These are phyloP conservation scores for Lupinus albus DNA, from an alignment of 306 rosid genomes.

Conservation along the genomic window DNA sequence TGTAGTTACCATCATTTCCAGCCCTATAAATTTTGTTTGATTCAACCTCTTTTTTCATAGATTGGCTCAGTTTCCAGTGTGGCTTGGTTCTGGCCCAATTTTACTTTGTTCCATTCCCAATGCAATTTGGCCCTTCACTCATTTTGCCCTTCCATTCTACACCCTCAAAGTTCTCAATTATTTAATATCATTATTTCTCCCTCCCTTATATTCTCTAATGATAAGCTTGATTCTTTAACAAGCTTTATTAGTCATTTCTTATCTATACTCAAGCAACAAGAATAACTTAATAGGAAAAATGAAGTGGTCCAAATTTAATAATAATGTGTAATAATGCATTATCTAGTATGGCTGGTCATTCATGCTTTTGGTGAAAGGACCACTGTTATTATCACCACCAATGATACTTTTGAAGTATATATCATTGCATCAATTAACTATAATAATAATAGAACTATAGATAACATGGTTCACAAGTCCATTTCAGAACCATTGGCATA, in stretches of 20 bases:
- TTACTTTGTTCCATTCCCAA: too few species aligned
- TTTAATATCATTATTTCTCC: too few species aligned
- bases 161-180: too few species aligned
- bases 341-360: slow-evolving; percentile 40
- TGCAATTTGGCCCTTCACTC: too few species aligned
- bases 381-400: slow-evolving; percentile 35
- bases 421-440: slow-evolving; percentile 27
- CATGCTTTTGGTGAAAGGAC: slow-evolving; percentile 44
- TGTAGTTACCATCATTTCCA: too few species aligned
- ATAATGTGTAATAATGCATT: slow-evolving; percentile 38
- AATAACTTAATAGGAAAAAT: slow-evolving; percentile 33
- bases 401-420: neutral
- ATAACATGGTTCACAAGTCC: slow-evolving; percentile 53
- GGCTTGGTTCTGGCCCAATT: too few species aligned
- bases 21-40: too few species aligned
- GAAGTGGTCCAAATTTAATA: slow-evolving; percentile 37
- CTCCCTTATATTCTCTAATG: neutral
- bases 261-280: slow-evolving; percentile 46
- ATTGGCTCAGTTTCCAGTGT: too few species aligned
- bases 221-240: neutral
- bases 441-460: neutral
- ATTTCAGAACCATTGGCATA: slow-evolving; percentile 38
- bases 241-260: slow-evolving; percentile 38
- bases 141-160: too few species aligned
- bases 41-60: too few species aligned